A percentile compares a stretch with the other conserved stretches of the same genome.
Evolutionary conservation across 2,329 filamentous ascomycete species (phyloP).

Genomic region (Xylaria sp.): DNA sequence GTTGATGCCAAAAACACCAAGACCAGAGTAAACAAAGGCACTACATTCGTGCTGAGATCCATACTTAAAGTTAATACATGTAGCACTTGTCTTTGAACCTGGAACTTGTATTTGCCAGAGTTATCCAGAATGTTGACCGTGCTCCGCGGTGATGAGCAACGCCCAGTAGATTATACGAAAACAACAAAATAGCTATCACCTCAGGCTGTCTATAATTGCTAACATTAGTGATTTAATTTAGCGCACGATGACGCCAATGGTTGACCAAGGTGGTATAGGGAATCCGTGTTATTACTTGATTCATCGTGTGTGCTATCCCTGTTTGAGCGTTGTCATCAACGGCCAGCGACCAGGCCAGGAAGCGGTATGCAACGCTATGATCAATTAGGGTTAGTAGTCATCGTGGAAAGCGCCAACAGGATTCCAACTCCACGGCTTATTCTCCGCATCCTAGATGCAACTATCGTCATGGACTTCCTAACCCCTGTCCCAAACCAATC

Average conservation of each 20-base stretch:
- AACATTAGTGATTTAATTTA: too few relatives aligned
- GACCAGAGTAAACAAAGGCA: not conserved
- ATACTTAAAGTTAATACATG: not conserved
- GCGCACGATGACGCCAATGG: too few relatives aligned
- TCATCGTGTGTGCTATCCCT: too few relatives aligned
- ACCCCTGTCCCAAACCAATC: not conserved
- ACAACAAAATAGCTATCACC: too few relatives aligned
- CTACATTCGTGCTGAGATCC: not conserved
- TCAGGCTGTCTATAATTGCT: too few relatives aligned
- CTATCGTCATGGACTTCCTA: not conserved
- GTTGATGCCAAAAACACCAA: not conserved
- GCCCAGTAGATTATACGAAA: too few relatives aligned
- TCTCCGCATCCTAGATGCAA: not conserved
- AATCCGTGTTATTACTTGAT: too few relatives aligned
- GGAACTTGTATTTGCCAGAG: not conserved
- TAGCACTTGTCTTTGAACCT: not conserved
- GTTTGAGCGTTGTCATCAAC: not conserved
- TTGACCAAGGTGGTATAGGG: too few relatives aligned
- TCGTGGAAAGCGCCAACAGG: not conserved
- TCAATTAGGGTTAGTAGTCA: not conserved
- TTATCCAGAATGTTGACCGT: not conserved
- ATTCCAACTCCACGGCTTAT: not conserved
- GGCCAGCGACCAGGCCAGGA: not conserved
- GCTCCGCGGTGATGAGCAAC: not conserved
- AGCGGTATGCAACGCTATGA: not conserved